Conservation (phyloP, 1,284 basidiomycete genomes). For the Ceratobasidium sp. region DNA sequence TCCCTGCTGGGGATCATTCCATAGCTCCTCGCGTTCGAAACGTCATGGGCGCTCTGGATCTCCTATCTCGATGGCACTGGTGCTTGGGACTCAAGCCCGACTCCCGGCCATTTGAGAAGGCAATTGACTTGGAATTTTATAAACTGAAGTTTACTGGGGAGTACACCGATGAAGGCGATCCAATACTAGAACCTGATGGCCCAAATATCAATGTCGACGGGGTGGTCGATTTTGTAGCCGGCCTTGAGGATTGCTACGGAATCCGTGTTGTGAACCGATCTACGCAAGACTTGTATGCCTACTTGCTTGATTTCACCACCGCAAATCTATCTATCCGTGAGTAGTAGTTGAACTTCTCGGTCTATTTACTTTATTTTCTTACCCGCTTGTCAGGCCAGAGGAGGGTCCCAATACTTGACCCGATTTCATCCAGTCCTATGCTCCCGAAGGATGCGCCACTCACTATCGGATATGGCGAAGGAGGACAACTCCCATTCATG, state of each 20-base stretch:
- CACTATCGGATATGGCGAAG: constrained; percentile 3
- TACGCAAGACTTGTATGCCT: not conserved
- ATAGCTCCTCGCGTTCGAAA: not conserved
- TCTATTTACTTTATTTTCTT: too few relatives aligned
- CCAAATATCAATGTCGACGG: not conserved
- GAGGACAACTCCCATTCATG: not conserved
- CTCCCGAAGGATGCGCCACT: not conserved
- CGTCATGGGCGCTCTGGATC: not conserved
- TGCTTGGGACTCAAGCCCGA: not conserved
- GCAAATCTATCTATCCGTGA: not conserved
- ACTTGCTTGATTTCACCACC: constrained; percentile 11
- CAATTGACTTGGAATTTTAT: constrained; percentile 1
- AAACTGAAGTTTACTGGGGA: not conserved
- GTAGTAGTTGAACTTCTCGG: too few relatives aligned
- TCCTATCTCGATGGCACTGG: not conserved
- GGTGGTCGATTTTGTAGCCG: not conserved
- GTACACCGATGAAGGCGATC: not conserved
- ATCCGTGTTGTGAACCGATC: constrained; percentile 1
- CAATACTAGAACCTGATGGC: not conserved
- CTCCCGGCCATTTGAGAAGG: not conserved
- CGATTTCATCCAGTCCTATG: too few relatives aligned
- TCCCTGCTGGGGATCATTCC: not conserved
- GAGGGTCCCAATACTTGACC: too few relatives aligned
- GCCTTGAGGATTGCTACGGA: not conserved
- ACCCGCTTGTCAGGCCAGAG: too few relatives aligned